Evolutionary conservation across 495 filamentous ascomycete species (phyloP).

Genomic region (Cenococcum geophilum): DNA sequence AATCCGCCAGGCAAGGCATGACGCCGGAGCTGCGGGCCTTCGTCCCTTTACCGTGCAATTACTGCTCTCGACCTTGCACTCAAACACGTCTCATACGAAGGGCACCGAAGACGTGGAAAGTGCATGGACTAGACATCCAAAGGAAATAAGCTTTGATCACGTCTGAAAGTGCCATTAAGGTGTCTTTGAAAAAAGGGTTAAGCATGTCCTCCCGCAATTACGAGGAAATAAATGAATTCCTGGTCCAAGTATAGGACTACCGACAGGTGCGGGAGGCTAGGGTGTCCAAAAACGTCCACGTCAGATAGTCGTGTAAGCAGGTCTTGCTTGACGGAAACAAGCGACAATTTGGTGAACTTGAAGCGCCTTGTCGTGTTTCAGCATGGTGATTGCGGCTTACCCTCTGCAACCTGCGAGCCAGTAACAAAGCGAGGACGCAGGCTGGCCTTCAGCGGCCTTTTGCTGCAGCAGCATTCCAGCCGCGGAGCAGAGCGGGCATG

Average conservation of each 20-base stretch:
- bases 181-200: too few species aligned
- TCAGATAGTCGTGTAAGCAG: constrained; percentile 9
- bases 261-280: not conserved
- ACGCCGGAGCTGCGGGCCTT: too few species aligned
- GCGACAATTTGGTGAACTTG: not conserved
- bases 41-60: too few species aligned
- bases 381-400: constrained; percentile 13
- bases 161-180: too few species aligned
- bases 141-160: too few species aligned
- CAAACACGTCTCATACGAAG: too few species aligned
- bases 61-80: too few species aligned
- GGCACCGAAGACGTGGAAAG: too few species aligned
- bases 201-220: not conserved
- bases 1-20: too few species aligned
- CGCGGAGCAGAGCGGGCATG: too few species aligned
- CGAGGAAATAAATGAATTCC: not conserved
- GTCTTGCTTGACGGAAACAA: constrained; percentile 2
- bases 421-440: not conserved
- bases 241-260: not conserved
- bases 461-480: too few species aligned
- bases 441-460: not conserved
- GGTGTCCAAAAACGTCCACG: constrained; percentile 11
- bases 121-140: too few species aligned
- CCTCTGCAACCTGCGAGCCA: not conserved
- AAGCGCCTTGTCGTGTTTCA: constrained; percentile 21